Evolutionary conservation across 164 flowering plant species (phyloP), one percentile per base, ranked within the genome.

Genomic region (Nymphaea colorata): DNA sequence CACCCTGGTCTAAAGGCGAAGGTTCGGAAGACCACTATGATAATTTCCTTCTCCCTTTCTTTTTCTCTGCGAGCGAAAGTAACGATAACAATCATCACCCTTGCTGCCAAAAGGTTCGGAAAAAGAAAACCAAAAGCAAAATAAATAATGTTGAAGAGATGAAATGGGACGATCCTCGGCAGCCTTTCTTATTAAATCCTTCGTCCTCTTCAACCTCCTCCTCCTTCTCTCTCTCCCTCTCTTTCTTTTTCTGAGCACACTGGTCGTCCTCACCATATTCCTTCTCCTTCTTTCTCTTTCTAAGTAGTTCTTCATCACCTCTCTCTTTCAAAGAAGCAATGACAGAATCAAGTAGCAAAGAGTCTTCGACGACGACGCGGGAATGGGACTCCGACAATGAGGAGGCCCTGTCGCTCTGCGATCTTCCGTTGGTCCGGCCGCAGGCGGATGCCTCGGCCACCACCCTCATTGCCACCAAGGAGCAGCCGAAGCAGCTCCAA

Each of bases 391-490:
- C 67, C 16, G 71, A 65, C 15, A 71, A 69, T 6, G 71, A 16
- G 65, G 87, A 84, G 76, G 70, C 86, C 36, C 74, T 84, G 41
- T 85, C 89, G 1, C 74, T 85, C 3, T 80, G 80, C 71, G 86
- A 84, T 72, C 87, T 86, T 7, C 11, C 55, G 7, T 51, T 51
- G 57, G 14, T 8, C 3, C 8, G 12, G 3, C 14, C 57, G 57
- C 14, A 51, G 57, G 57, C 36, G 1, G 36, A 25, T 25, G 36
- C 36, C 36, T 25, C 36, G 36, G 36, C 36, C 36, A 25, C 36
- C 36, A 25, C 36, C 68, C 87, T 88, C 10, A 45, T 70, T 17
- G 16, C 14, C 55, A 70, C 65, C 16, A 68, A 4, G 42, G 72
- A 65, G 4, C 11, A 61, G 4, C 64, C 67, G 64, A 6, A 70